phyloP scores from a whole-genome alignment of 371 early-diverging fungal species.

The Entomophthora muscae region DNA sequence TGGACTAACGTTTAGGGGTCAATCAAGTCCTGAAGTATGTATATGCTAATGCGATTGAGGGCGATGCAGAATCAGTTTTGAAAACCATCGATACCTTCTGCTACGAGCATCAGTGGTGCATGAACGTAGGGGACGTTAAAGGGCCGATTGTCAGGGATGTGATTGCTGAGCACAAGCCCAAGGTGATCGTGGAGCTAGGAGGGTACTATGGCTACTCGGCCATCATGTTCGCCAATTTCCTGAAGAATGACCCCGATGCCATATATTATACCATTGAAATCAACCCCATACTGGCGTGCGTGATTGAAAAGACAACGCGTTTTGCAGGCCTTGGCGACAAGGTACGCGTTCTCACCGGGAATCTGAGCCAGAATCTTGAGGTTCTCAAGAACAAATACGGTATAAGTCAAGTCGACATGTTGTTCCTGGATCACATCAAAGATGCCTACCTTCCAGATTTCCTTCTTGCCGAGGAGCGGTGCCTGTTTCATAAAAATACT shows the following conservation, averaged over 20 bases:
- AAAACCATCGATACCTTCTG: background rate
- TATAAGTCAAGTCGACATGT: conserved; percentile 10
- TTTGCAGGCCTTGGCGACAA: conserved; percentile 11
- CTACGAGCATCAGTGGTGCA: background rate
- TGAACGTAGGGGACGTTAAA: too few species aligned
- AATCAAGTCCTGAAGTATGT: background rate
- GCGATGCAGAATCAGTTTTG: background rate
- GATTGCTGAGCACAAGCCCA: background rate
- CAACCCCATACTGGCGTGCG: conserved; percentile 5
- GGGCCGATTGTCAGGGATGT: background rate
- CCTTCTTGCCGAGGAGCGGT: conserved; percentile 8
- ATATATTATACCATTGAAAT: conserved; percentile 12
- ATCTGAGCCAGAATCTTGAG: background rate
- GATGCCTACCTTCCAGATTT: conserved; percentile 12
- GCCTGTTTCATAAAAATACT: conserved; percentile 7
- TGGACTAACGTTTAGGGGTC: conserved; percentile 1
- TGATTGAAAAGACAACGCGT: conserved; percentile 6
- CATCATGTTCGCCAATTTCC: conserved; percentile 8
- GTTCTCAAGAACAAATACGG: background rate
- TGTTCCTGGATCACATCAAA: conserved; percentile 15
- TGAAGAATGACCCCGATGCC: conserved; percentile 8
- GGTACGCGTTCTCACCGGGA: conserved; percentile 10
- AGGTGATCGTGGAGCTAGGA: conserved; percentile 11
- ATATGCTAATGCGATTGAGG: background rate
- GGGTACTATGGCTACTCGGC: conserved; percentile 13